phyloP scores from a whole-genome alignment of 2,329 filamentous ascomycete species.

The Claviceps humidiphila region DNA sequence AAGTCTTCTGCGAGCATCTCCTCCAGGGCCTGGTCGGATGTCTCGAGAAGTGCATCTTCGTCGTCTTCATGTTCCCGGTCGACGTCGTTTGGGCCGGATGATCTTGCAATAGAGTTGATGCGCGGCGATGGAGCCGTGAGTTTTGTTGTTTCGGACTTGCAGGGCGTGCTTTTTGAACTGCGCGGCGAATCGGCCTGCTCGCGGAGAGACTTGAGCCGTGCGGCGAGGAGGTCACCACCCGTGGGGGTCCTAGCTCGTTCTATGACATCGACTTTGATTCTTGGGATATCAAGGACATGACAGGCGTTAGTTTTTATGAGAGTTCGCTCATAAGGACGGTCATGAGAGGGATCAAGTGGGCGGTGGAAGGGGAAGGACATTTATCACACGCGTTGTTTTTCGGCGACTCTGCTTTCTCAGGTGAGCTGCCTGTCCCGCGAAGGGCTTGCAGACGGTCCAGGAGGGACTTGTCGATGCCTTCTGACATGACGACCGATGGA shows the following conservation, averaged over 20 bases:
- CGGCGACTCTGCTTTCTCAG: constrained; percentile 4
- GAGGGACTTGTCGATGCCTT: constrained; percentile 31
- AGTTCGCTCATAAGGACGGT: constrained; percentile 8
- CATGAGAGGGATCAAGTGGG: neutral
- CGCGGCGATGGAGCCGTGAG: neutral
- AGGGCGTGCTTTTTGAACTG: neutral
- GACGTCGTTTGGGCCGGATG: neutral
- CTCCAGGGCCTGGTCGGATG: constrained; percentile 39
- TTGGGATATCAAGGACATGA: neutral
- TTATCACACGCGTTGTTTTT: neutral
- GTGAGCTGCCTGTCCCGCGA: constrained; percentile 22
- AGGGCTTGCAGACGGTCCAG: constrained; percentile 42
- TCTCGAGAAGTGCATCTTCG: constrained; percentile 26
- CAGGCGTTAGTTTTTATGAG: neutral
- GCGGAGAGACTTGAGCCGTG: constrained; percentile 38
- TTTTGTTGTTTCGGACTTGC: neutral
- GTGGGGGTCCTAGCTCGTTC: constrained; percentile 29
- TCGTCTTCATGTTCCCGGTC: constrained; percentile 18
- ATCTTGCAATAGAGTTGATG: neutral
- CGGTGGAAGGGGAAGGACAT: neutral
- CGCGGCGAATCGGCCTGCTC: constrained; percentile 18
- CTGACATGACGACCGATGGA: constrained; percentile 15
- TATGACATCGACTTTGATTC: constrained; percentile 24
- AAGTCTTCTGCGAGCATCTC: constrained; percentile 29
- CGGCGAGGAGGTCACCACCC: constrained; percentile 37